A percentile compares a stretch with the other conserved stretches of the same genome.
phyloP scores from a whole-genome alignment of 2,329 filamentous ascomycete species.

The Pseudocercospora musae region DNA sequence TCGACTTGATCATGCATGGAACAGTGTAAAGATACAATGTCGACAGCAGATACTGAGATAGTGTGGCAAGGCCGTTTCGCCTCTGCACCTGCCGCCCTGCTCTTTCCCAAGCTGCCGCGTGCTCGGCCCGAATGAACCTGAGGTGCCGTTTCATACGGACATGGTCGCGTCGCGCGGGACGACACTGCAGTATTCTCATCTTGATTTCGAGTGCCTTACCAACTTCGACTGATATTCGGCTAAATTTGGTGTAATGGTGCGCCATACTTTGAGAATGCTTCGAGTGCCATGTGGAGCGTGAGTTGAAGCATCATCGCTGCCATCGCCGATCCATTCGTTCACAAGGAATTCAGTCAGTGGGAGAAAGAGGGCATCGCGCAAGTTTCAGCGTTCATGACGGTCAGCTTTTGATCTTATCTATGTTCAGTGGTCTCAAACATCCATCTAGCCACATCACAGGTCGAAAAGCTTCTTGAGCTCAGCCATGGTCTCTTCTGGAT shows the following conservation, averaged over 20 bases:
- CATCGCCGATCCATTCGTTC: too few species aligned
- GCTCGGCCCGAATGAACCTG: background rate
- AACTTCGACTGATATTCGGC: too few species aligned
- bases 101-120: background rate
- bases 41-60: background rate
- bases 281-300: too few species aligned
- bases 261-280: too few species aligned
- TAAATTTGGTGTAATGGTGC: too few species aligned
- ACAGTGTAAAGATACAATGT: background rate
- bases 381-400: background rate
- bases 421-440: background rate
- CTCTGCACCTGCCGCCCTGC: background rate
- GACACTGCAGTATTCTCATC: too few species aligned
- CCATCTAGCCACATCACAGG: conserved; percentile 21
- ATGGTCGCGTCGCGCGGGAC: background rate
- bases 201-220: too few species aligned
- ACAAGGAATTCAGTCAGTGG: background rate
- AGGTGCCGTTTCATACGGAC: background rate
- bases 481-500: conserved; percentile 76
- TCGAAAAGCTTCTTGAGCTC: conserved; percentile 76
- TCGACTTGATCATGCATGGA: background rate
- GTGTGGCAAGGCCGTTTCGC: background rate
- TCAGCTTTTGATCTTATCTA: background rate
- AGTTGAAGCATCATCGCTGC: too few species aligned
- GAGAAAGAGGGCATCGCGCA: background rate